Evolutionary conservation across 2,329 filamentous ascomycete species (phyloP), one percentile per base, ranked within the genome.

Genomic region (Paracoccidioides brasiliensis): DNA sequence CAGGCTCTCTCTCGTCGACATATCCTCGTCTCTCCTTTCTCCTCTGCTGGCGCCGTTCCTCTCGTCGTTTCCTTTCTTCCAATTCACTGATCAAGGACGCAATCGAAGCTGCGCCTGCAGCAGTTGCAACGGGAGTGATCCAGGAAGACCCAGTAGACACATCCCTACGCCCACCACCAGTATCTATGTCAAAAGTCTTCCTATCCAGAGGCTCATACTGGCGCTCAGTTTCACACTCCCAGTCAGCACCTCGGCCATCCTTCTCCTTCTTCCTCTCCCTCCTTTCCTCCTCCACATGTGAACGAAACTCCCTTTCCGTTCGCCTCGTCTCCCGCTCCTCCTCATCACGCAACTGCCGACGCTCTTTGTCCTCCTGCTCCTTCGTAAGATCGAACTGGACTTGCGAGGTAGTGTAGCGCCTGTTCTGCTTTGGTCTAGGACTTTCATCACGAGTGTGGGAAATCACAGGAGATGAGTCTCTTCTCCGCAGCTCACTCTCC

Each of bases 351-450:
- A 57, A 52, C 8, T 59, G 63, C 37, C 65, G 65, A 52, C 68
- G 66, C 54, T 79, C 78, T 54, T 75, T 77, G 35, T 75, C 71
- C 40, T 69, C 71, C 65, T 82, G 78, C 63, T 81, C 78, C 49
- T 80, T 71, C 0, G 79, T 81, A 52, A 82, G 63, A 41, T 78
- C 74, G 59, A 83, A 83, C 54, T 78, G 76, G 6, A 83, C 81
- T 57, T 73, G 71, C 3, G 58, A 54, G 3, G 70, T 67, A 32
- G 64, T 64, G 28, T 67, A 66, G 50, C 69, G 69, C 49, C 67
- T 69, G 7, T 46, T 44, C 12, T 63, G 57, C 8, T 61, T 64
- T 7, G 66, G 60, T 4, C 60, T 50, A 1, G 58, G 57, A 14
- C 54, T 57, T 28, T 58, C 59, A 5, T 66, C 55, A 35, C 61